Percentiles rank a stretch among this genome's conserved stretches.
Conservation (phyloP, 192 early-diverging fungal genomes). For the Umbelopsis sp. region DNA sequence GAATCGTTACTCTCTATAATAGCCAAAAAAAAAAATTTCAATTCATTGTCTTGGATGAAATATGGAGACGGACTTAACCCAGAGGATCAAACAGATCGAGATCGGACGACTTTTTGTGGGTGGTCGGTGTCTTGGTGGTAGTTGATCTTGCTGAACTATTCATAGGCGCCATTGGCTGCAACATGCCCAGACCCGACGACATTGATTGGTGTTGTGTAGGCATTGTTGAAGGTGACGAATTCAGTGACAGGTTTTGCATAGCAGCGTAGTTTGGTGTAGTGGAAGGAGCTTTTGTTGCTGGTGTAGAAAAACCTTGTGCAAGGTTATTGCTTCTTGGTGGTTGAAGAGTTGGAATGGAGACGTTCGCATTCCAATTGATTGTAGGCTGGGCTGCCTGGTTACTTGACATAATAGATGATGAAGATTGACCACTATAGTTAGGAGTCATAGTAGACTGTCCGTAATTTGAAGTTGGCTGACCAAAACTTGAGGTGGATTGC, state of each 20-base stretch:
- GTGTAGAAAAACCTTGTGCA: not conserved
- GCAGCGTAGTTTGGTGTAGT: conserved; percentile 9
- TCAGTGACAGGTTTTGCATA: conserved; percentile 1
- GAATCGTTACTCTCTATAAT: not conserved
- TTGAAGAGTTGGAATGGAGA: not conserved
- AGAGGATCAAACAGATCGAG: conserved; percentile 14
- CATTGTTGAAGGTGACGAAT: not conserved
- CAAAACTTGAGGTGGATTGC: not conserved
- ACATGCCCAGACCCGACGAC: not conserved
- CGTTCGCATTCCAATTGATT: not conserved
- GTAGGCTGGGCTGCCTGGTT: not conserved
- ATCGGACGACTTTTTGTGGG: conserved; percentile 3
- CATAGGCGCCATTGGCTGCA: not conserved
- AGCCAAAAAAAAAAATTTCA: not conserved
- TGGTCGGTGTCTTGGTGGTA: not conserved
- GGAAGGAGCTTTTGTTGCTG: not conserved
- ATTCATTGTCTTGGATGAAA: too few species aligned
- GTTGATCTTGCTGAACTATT: not conserved
- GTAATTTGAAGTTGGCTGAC: not conserved
- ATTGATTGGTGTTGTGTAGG: not conserved
- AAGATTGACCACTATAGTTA: not conserved
- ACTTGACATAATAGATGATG: not conserved
- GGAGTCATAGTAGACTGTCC: not conserved
- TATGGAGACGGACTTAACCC: not conserved
- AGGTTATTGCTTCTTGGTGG: not conserved